Conservation (phyloP, 257 asterid genomes). For the Solanum paucissectum region DNA sequence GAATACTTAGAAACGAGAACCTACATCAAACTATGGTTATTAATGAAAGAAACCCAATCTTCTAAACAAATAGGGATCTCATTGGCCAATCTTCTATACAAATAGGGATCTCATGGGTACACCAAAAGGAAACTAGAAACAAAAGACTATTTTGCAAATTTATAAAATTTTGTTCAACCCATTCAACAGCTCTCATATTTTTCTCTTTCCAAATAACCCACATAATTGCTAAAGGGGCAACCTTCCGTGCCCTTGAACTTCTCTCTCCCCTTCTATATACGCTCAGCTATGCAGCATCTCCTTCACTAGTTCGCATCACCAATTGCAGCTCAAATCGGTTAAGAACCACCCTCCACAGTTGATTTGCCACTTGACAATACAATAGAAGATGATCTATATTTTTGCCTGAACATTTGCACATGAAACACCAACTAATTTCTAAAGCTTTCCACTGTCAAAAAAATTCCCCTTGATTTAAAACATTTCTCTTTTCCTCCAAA, state of each 20-base stretch:
- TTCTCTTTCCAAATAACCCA: background rate
- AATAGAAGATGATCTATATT: background rate
- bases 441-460: background rate
- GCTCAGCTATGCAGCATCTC: background rate
- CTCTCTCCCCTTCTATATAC: background rate
- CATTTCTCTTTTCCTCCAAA: background rate
- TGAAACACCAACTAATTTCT: background rate
- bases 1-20: background rate
- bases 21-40: background rate
- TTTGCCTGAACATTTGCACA: background rate
- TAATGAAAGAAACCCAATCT: background rate
- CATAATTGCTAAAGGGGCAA: background rate
- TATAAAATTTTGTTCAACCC: background rate
- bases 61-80: background rate
- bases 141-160: background rate
- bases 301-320: background rate
- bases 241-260: background rate
- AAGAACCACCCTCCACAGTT: background rate
- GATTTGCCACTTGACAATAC: background rate
- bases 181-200: background rate
- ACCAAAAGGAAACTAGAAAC: background rate
- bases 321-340: background rate
- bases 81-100: background rate
- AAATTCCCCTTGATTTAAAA: background rate
- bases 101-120: background rate